Evolutionary conservation across 2,329 filamentous ascomycete species (phyloP), one percentile per base, ranked within the genome.

Genomic region (Leptoxyphium fumago): DNA sequence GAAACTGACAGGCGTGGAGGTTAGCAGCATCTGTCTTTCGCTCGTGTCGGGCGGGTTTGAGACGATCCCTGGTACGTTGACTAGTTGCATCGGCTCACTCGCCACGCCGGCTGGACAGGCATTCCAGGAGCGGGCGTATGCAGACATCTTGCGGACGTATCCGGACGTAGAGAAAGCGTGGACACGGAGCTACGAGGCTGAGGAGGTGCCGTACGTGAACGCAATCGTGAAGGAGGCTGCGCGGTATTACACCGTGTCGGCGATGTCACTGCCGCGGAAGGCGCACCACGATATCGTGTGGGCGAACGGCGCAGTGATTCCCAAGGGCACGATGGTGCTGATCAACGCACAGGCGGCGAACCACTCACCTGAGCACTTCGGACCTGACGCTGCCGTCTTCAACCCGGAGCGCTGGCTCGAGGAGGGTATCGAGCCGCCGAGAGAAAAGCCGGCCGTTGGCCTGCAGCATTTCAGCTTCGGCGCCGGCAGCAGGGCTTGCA

Each of bases 271-370:
- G 30, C 72, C 72, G 0, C 54, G 72, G 10, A 71, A 71, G 55
- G 72, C 71, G 0, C 66, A 70, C 14, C 63, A 60, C 0, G 69
- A 73, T 38, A 64, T 75, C 9, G 57, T 67, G 29, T 73, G 70
- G 70, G 32, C 13, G 13, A 9, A 36, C 32, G 69, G 70, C 0
- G 69, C 69, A 1, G 61, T 63, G 6, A 74, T 74, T 38, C 71
- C 71, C 0, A 59, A 66, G 2, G 68, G 70, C 45, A 74, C 70
- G 0, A 74, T 74, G 69, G 64, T 74, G 1, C 57, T 74, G 43
- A 70, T 74, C 50, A 74, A 75, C 49, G 69, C 71, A 1, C 71
- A 74, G 50, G 72, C 72, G 17, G 71, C 64, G 0, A 74, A 74
- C 48, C 72, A 74, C 44, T 70, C 73, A 46, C 51, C 63, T 15